These are phyloP conservation scores for Huntiella omanensis DNA, from an alignment of 2,329 filamentous ascomycete genomes.

Conservation along the genomic window DNA sequence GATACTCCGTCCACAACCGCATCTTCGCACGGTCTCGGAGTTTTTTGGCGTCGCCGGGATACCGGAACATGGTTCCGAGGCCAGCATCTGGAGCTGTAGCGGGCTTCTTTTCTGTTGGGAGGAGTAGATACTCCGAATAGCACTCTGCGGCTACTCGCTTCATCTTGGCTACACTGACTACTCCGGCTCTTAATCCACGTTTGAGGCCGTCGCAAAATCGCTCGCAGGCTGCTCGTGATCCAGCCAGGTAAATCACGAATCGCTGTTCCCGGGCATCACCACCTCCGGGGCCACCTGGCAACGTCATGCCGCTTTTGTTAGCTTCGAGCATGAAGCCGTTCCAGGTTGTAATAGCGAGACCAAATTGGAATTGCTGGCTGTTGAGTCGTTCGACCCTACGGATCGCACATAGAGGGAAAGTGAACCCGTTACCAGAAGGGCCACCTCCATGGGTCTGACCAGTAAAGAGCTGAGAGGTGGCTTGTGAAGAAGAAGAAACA, in stretches of 20 bases:
- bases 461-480: constrained; percentile 66
- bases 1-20: constrained; percentile 90
- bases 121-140: constrained; percentile 73
- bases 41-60: constrained; percentile 88
- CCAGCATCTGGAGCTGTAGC: constrained; percentile 59
- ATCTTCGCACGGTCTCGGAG: constrained; percentile 91
- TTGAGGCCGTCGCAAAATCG: constrained; percentile 93
- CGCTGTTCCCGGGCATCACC: constrained; percentile 44
- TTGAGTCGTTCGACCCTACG: constrained; percentile 81
- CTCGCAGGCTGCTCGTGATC: constrained; percentile 75
- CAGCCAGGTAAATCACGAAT: constrained; percentile 79
- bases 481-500: constrained; percentile 56
- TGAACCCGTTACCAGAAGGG: constrained; percentile 89
- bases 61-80: constrained; percentile 77
- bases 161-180: constrained; percentile 73
- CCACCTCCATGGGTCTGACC: constrained; percentile 86
- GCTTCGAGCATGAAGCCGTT: constrained; percentile 48
- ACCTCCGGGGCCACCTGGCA: constrained; percentile 13
- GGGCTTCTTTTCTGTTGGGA: constrained; percentile 33
- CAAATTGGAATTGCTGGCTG: constrained; percentile 82
- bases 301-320: constrained; percentile 20
- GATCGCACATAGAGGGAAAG: constrained; percentile 78
- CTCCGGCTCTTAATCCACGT: constrained; percentile 66
- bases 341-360: constrained; percentile 88
- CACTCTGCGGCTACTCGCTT: constrained; percentile 64